These are phyloP conservation scores for Chlamydomonas incerta DNA, from an alignment of 139 green algal genomes.

Conservation along the genomic window DNA sequence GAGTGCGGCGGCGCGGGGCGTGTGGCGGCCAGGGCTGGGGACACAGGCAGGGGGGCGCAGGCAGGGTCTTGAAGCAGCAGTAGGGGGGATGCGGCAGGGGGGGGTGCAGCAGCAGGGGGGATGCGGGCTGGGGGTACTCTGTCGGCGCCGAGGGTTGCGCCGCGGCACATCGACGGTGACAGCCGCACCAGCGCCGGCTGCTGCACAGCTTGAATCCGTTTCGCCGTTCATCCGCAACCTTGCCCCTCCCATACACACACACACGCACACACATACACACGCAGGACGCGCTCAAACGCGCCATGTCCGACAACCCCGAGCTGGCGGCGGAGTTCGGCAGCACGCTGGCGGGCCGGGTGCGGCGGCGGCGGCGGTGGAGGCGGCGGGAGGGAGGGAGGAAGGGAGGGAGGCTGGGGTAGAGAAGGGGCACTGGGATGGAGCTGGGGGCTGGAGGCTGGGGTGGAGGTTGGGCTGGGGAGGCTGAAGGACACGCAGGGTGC, in stretches of 20 bases:
- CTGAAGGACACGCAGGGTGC: neutral
- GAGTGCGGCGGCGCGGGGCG: neutral
- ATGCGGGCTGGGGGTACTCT: neutral
- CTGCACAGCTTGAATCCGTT: neutral
- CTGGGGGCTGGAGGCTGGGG: too few relatives aligned
- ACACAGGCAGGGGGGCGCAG: neutral
- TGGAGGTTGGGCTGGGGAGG: neutral
- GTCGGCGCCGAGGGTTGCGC: too few relatives aligned
- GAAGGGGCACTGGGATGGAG: too few relatives aligned
- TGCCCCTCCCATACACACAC: neutral
- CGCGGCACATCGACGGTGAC: too few relatives aligned
- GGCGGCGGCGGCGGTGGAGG: neutral
- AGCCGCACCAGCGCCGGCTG: too few relatives aligned
- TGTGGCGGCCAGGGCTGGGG: neutral
- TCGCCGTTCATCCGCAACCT: neutral
- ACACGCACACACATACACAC: neutral
- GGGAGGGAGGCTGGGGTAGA: neutral
- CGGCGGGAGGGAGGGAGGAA: neutral
- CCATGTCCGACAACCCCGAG: conserved; percentile 82
- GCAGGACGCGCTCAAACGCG: conserved; percentile 78
- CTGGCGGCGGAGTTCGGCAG: conserved; percentile 69
- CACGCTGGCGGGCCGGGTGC: conserved; percentile 40
- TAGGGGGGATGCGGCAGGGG: too few relatives aligned
- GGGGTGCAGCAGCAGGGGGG: neutral
- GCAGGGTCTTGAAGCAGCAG: neutral